These are phyloP conservation scores for Carpinus viminea DNA, from an alignment of 306 rosid genomes.

Conservation along the genomic window DNA sequence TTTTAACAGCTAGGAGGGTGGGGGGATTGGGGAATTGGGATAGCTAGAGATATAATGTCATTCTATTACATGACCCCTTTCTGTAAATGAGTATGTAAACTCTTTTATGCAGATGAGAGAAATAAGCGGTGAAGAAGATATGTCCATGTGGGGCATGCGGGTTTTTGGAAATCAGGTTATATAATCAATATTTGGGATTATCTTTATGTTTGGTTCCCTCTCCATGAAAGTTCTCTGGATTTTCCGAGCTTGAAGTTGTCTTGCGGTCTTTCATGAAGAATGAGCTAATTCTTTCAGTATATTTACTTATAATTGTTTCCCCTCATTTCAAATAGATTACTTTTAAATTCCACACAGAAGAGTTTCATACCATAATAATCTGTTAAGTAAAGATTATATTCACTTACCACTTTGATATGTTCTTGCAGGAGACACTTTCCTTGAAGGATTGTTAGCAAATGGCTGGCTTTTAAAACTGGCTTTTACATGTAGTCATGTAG, in stretches of 20 bases:
- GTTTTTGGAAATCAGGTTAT: conserved; percentile 72
- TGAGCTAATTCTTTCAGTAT: conserved; percentile 27
- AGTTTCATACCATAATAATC: neutral
- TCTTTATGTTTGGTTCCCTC: conserved; percentile 16
- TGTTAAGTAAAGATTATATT: neutral
- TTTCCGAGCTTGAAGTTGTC: conserved; percentile 56
- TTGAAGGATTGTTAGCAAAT: conserved; percentile 63
- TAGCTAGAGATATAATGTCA: too few relatives aligned
- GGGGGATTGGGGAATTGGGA: too few relatives aligned
- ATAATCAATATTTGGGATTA: conserved; percentile 1
- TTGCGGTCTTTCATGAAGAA: conserved; percentile 59
- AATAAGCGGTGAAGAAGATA: conserved; percentile 64
- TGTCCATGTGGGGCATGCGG: conserved; percentile 59
- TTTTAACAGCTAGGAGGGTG: too few relatives aligned
- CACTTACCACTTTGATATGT: neutral
- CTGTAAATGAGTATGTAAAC: conserved; percentile 25
- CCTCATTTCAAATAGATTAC: neutral
- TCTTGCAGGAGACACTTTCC: conserved; percentile 60
- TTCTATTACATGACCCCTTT: neutral
- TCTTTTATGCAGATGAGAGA: conserved; percentile 48
- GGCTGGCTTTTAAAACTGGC: conserved; percentile 81
- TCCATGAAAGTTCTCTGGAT: conserved; percentile 47
- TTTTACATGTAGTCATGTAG: conserved; percentile 47
- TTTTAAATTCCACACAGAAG: neutral
- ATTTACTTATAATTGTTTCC: conserved; percentile 2